These are phyloP conservation scores for Apostasia ramifera DNA, from an alignment of 106 monocot genomes.

Conservation along the genomic window DNA sequence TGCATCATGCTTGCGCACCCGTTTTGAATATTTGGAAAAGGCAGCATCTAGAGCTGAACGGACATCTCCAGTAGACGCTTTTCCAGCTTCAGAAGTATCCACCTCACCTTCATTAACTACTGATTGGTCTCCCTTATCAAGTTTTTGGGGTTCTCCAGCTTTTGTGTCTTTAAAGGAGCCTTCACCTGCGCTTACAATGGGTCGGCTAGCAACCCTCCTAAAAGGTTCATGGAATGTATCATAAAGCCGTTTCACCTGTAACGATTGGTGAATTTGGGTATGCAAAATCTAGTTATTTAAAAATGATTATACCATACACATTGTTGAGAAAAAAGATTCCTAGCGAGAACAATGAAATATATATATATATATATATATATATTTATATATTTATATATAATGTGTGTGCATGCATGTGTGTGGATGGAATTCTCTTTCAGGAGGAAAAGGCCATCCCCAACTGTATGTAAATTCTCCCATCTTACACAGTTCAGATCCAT, in stretches of 20 bases:
- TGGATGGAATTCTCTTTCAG: too few relatives aligned
- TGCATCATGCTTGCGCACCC: constrained; percentile 24
- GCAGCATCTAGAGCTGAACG: constrained; percentile 67
- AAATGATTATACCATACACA: too few relatives aligned
- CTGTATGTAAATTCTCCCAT: too few relatives aligned
- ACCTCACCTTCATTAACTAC: constrained; percentile 1
- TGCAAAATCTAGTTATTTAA: too few relatives aligned
- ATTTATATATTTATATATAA: too few relatives aligned
- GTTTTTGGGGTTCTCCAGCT: constrained; percentile 6
- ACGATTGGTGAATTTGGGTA: background rate
- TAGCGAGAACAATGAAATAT: too few relatives aligned
- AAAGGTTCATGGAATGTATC: constrained; percentile 95
- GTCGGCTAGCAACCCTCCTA: constrained; percentile 36
- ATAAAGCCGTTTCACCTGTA: constrained; percentile 76
- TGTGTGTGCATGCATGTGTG: too few relatives aligned
- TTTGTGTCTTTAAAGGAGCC: constrained; percentile 13
- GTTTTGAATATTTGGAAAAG: constrained; percentile 64
- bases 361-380: too few relatives aligned
- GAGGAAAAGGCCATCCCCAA: too few relatives aligned
- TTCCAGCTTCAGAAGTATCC: constrained; percentile 18
- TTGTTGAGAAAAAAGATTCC: too few relatives aligned
- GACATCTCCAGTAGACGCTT: constrained; percentile 23
- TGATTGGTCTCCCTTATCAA: constrained; percentile 1
- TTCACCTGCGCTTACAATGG: constrained; percentile 18
- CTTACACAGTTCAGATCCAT: too few relatives aligned